Percentiles rank a stretch among this genome's conserved stretches.
Evolutionary conservation across 495 filamentous ascomycete genomes (phyloP).

Genomic region (Talaromyces liani): DNA sequence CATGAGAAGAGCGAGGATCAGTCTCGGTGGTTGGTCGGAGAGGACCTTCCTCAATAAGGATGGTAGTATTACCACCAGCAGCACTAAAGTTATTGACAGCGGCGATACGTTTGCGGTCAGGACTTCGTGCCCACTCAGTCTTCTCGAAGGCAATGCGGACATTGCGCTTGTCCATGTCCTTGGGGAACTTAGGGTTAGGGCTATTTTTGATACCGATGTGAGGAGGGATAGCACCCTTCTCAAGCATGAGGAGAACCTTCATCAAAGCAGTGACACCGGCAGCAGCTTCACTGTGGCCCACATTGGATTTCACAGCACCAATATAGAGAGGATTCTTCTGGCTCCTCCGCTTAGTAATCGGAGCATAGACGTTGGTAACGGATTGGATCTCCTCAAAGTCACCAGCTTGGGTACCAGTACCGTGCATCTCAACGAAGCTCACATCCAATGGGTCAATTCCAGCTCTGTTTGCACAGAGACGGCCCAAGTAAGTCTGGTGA

Average conservation of each 20-base stretch:
- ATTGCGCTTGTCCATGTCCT: conserved; percentile 19
- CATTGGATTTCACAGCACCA: conserved; percentile 30
- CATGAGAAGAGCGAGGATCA: too few relatives aligned
- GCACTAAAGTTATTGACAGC: conserved; percentile 23
- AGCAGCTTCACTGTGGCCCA: conserved; percentile 34
- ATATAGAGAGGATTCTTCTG: conserved; percentile 12
- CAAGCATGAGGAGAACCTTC: conserved; percentile 28
- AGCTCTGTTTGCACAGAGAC: too few relatives aligned
- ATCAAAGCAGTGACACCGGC: conserved; percentile 24
- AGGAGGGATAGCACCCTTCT: conserved; percentile 25
- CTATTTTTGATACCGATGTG: conserved; percentile 36
- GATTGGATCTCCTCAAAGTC: not conserved
- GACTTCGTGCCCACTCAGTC: conserved; percentile 17
- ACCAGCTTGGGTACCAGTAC: not conserved
- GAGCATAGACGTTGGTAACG: not conserved
- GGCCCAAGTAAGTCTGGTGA: too few relatives aligned
- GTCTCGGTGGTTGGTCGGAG: conserved; percentile 2
- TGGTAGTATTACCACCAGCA: conserved; percentile 24
- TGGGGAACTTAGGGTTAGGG: conserved; percentile 26
- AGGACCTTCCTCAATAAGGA: conserved; percentile 28
- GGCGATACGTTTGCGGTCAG: too few relatives aligned
- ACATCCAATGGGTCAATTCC: too few relatives aligned
- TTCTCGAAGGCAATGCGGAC: conserved; percentile 26
- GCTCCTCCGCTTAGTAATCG: too few relatives aligned
- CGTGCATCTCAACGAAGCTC: not conserved